Conservation (phyloP, 2,329 filamentous ascomycete species). For the Periconia sp. region DNA sequence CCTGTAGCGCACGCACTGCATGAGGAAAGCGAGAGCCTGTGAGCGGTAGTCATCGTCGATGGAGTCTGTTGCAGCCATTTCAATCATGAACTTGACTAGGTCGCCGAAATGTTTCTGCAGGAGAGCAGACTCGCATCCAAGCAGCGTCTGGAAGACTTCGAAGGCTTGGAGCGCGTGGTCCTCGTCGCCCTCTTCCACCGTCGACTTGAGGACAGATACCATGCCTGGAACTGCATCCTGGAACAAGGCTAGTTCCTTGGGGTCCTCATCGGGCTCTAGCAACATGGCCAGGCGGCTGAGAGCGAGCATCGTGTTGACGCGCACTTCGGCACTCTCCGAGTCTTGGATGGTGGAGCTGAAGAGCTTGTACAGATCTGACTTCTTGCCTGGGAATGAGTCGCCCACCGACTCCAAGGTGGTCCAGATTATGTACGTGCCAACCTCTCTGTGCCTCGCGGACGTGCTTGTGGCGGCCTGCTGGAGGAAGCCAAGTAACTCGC, state of each 20-base stretch:
- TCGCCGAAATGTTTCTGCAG: constrained; percentile 87
- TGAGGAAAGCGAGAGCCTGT: constrained; percentile 91
- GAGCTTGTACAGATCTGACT: constrained; percentile 78
- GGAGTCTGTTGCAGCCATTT: constrained; percentile 76
- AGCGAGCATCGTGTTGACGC: constrained; percentile 91
- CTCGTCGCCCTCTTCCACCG: constrained; percentile 80
- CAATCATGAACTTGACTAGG: constrained; percentile 91
- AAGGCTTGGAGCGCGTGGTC: constrained; percentile 90
- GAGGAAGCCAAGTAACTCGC: constrained; percentile 78
- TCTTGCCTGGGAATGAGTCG: constrained; percentile 81
- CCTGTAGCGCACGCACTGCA: constrained; percentile 88
- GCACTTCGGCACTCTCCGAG: constrained; percentile 87
- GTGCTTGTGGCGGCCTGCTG: constrained; percentile 78
- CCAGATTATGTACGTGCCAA: constrained; percentile 91
- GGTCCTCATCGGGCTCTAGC: constrained; percentile 85
- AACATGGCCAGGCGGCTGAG: constrained; percentile 87
- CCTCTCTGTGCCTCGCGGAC: constrained; percentile 80
- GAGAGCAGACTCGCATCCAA: constrained; percentile 86
- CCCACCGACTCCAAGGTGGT: constrained; percentile 89
- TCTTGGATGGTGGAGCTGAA: constrained; percentile 90
- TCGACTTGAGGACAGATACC: constrained; percentile 86
- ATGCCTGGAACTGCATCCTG: constrained; percentile 83
- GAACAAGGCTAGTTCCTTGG: constrained; percentile 73
- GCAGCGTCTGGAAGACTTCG: constrained; percentile 94
- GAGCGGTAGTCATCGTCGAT: constrained; percentile 84